These are phyloP conservation scores for Coffea eugenioides DNA, from an alignment of 257 asterid genomes.

Conservation along the genomic window DNA sequence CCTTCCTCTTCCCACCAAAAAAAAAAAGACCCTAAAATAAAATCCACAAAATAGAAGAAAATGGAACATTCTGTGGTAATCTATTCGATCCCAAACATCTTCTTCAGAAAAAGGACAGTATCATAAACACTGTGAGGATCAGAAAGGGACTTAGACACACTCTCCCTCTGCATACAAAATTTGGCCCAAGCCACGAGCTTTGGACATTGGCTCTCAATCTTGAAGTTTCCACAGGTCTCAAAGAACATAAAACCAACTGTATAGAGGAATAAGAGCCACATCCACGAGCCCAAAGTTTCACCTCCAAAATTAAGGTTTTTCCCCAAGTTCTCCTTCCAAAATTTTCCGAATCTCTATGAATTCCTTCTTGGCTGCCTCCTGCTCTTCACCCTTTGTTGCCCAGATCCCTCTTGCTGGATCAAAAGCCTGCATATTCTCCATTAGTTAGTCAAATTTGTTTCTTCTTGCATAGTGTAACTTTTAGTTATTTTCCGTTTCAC, in stretches of 20 bases:
- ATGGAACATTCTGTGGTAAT: neutral
- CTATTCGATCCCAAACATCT: constrained; percentile 19
- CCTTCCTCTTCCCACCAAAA: too few species aligned
- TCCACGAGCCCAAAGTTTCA: constrained; percentile 39
- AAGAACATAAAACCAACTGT: constrained; percentile 37
- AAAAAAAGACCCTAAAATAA: neutral
- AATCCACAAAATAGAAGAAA: neutral
- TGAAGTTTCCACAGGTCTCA: constrained; percentile 36
- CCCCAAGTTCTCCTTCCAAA: constrained; percentile 45
- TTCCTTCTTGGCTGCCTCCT: constrained; percentile 32
- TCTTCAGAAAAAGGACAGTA: constrained; percentile 16
- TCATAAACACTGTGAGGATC: constrained; percentile 30
- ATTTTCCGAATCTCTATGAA: constrained; percentile 25
- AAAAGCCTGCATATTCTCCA: constrained; percentile 25
- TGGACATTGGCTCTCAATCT: constrained; percentile 25
- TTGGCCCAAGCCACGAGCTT: constrained; percentile 29
- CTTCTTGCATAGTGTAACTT: too few species aligned
- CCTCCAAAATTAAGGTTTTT: constrained; percentile 50
- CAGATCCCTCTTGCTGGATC: constrained; percentile 30
- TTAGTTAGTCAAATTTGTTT: too few species aligned
- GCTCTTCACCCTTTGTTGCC: constrained; percentile 38
- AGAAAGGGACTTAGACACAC: constrained; percentile 26
- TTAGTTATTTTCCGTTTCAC: too few species aligned
- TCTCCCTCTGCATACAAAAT: constrained; percentile 25
- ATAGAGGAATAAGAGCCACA: constrained; percentile 28